Evolutionary conservation across 805 yeast species (phyloP).

Genomic region (Wickerhamomyces silvicola): DNA sequence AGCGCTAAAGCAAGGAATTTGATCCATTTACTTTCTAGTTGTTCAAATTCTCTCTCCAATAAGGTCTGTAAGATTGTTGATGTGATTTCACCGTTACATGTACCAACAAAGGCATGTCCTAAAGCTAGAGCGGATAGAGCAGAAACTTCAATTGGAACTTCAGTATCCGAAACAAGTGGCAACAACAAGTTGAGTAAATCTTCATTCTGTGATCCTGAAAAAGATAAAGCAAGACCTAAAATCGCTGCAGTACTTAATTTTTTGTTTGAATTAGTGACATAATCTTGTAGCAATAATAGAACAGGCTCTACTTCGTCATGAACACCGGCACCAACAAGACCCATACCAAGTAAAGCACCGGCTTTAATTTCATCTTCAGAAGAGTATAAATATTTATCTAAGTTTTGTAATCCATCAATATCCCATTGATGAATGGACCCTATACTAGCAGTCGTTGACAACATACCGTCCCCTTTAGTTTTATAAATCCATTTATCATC

Average conservation of each 20-base stretch:
- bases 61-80: constrained; percentile 87
- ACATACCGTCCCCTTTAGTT: constrained; percentile 88
- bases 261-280: constrained; percentile 57
- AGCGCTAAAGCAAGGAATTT: constrained; percentile 87
- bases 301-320: constrained; percentile 96
- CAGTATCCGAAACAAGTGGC: constrained; percentile 77
- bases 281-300: constrained; percentile 76
- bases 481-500: constrained; percentile 87
- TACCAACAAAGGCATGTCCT: constrained; percentile 93
- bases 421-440: constrained; percentile 94
- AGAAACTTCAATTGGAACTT: constrained; percentile 68
- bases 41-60: constrained; percentile 74
- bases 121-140: constrained; percentile 85
- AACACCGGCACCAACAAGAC: constrained; percentile 85
- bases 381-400: constrained; percentile 85
- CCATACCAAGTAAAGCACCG: constrained; percentile 94
- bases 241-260: constrained; percentile 75
- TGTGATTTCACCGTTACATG: constrained; percentile 91
- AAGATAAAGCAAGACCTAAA: constrained; percentile 88
- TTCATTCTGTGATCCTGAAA: constrained; percentile 88
- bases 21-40: constrained; percentile 79
- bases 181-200: constrained; percentile 70
- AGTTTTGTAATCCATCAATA: constrained; percentile 80
- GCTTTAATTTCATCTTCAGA: constrained; percentile 85
- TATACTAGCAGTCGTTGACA: constrained; percentile 83